Evolutionary conservation across 495 filamentous ascomycete species (phyloP).

Genomic region (Aspergillus indologenus): DNA sequence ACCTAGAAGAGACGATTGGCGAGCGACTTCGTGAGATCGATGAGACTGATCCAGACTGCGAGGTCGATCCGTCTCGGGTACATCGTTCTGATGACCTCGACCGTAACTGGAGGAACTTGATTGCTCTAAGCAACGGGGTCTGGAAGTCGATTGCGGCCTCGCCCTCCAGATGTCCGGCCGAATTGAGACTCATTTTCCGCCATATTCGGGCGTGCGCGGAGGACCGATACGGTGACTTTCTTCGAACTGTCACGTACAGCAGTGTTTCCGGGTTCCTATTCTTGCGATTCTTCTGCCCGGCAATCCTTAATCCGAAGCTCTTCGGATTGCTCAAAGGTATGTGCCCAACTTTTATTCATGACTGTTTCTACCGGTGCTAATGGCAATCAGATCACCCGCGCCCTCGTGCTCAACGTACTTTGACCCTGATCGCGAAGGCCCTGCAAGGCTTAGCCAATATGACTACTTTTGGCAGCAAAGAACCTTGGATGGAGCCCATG

Average conservation of each 20-base stretch:
- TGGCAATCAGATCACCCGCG: slow-evolving; percentile 70
- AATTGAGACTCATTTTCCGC: slow-evolving; percentile 82
- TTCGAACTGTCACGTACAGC: slow-evolving; percentile 89
- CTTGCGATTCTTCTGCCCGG: slow-evolving; percentile 92
- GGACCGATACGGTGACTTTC: slow-evolving; percentile 94
- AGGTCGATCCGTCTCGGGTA: slow-evolving; percentile 81
- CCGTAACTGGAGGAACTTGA: slow-evolving; percentile 79
- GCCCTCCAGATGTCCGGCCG: slow-evolving; percentile 70
- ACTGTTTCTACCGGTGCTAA: slow-evolving; percentile 10
- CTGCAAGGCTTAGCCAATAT: slow-evolving; percentile 95
- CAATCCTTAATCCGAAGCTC: slow-evolving; percentile 92
- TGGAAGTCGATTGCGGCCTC: slow-evolving; percentile 81
- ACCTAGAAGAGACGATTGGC: slow-evolving; percentile 82
- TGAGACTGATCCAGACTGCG: slow-evolving; percentile 83
- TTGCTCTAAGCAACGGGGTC: slow-evolving; percentile 71
- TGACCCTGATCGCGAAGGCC: slow-evolving; percentile 92
- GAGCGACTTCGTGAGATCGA: slow-evolving; percentile 85
- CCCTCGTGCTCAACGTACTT: slow-evolving; percentile 79
- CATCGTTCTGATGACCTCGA: slow-evolving; percentile 69
- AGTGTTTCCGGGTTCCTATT: slow-evolving; percentile 97
- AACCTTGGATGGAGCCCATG: slow-evolving; percentile 99
- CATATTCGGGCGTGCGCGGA: slow-evolving; percentile 93
- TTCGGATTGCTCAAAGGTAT: slow-evolving; percentile 85
- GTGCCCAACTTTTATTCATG: background rate
- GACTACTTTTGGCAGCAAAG: slow-evolving; percentile 89